A percentile compares a stretch with the other conserved stretches of the same genome.
These are phyloP conservation scores for Alternaria viburni DNA, from an alignment of 2,329 filamentous ascomycete species.

Conservation along the genomic window DNA sequence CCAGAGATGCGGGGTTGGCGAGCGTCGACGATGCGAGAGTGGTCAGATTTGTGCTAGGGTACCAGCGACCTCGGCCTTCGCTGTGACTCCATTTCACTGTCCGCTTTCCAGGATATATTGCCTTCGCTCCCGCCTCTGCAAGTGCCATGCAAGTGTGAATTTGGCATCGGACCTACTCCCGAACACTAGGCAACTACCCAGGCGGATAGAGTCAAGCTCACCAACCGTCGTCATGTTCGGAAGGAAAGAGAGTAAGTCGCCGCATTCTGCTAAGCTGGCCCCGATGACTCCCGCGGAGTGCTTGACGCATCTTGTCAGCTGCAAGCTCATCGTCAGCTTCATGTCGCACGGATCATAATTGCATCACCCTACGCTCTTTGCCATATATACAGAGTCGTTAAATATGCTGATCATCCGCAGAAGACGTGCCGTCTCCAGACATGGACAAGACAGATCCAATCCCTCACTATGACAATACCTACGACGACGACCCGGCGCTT, in stretches of 20 bases:
- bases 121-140: background rate
- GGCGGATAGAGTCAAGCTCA: background rate
- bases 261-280: conserved; percentile 15
- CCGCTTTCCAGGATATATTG: background rate
- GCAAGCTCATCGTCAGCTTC: conserved; percentile 6
- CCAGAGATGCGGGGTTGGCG: conserved; percentile 32
- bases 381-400: background rate
- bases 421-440: conserved; percentile 24
- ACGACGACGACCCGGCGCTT: conserved; percentile 48
- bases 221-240: conserved; percentile 34
- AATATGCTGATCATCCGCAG: conserved; percentile 21
- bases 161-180: conserved; percentile 5
- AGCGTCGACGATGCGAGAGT: conserved; percentile 5
- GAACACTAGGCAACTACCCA: background rate
- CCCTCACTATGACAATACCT: conserved; percentile 39
- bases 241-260: conserved; percentile 41
- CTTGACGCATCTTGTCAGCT: conserved; percentile 4
- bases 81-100: background rate
- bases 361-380: background rate
- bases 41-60: conserved; percentile 13
- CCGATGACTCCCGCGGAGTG: background rate
- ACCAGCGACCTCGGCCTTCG: conserved; percentile 25
- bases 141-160: background rate
- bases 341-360: background rate
- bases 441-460: conserved; percentile 18